Evolutionary conservation across 1,284 basidiomycete genomes (phyloP).

Genomic region (Rhodotorula glutinis): DNA sequence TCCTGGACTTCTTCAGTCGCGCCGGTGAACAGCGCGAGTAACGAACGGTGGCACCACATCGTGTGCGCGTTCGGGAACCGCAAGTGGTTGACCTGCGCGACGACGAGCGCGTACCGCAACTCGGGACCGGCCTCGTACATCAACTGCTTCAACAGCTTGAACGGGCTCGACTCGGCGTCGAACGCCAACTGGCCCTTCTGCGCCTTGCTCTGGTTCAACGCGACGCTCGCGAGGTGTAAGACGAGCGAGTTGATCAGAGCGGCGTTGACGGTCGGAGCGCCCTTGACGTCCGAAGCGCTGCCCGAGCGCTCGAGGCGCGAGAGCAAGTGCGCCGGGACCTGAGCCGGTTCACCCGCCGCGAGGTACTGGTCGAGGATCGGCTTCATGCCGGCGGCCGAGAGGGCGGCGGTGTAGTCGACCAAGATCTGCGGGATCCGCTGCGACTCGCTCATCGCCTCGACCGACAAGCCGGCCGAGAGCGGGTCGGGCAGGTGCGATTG

Average conservation of each 20-base stretch:
- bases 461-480: conserved; percentile 52
- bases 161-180: conserved; percentile 72
- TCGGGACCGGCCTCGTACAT: conserved; percentile 82
- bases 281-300: conserved; percentile 4
- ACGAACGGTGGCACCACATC: conserved; percentile 85
- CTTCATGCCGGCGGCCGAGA: conserved; percentile 70
- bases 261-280: conserved; percentile 73
- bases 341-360: conserved; percentile 53
- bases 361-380: conserved; percentile 77
- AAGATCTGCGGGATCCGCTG: conserved; percentile 82
- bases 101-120: conserved; percentile 82
- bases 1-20: conserved; percentile 75
- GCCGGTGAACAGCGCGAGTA: conserved; percentile 82
- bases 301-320: conserved; percentile 65
- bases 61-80: conserved; percentile 61
- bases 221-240: conserved; percentile 88
- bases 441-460: conserved; percentile 74
- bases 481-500: conserved; percentile 77
- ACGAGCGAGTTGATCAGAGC: conserved; percentile 87
- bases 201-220: conserved; percentile 78
- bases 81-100: conserved; percentile 86
- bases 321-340: conserved; percentile 72
- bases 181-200: conserved; percentile 75
- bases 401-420: conserved; percentile 78
- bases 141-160: conserved; percentile 75